These are phyloP conservation scores for Penicillium longicatenatum DNA, from an alignment of 495 filamentous ascomycete genomes.

Conservation along the genomic window DNA sequence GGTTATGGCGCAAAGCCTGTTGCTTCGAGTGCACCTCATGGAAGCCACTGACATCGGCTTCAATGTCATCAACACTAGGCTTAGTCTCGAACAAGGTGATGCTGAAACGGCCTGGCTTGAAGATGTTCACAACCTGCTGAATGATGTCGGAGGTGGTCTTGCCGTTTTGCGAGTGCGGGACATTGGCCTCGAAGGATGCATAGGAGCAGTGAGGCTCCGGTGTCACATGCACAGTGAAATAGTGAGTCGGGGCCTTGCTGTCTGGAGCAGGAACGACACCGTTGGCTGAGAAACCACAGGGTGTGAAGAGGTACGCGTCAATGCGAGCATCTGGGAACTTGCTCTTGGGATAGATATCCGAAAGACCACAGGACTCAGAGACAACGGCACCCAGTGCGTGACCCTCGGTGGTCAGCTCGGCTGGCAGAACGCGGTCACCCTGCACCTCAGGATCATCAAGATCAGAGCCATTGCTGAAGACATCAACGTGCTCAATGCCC, in stretches of 20 bases:
- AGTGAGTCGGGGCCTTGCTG: constrained; percentile 69
- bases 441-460: constrained; percentile 59
- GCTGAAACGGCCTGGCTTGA: constrained; percentile 94
- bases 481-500: constrained; percentile 64
- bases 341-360: constrained; percentile 82
- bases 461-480: constrained; percentile 78
- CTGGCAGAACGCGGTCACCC: constrained; percentile 59
- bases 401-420: constrained; percentile 86
- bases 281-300: constrained; percentile 98
- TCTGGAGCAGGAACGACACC: constrained; percentile 86
- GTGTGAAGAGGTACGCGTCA: constrained; percentile 95
- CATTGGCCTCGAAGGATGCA: constrained; percentile 98
- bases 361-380: constrained; percentile 85
- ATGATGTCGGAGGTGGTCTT: constrained; percentile 88
- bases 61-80: constrained; percentile 46
- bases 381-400: constrained; percentile 93
- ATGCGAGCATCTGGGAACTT: constrained; percentile 92
- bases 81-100: constrained; percentile 97
- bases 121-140: constrained; percentile 91
- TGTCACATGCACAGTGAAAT: constrained; percentile 99
- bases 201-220: constrained; percentile 98
- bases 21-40: constrained; percentile 50
- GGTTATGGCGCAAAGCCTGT: constrained; percentile 51
- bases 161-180: constrained; percentile 85
- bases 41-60: constrained; percentile 37